Percentiles rank a stretch among this genome's conserved stretches.
Evolutionary conservation across 2,329 filamentous ascomycete species (phyloP).

Genomic region (Ascochyta fabae): DNA sequence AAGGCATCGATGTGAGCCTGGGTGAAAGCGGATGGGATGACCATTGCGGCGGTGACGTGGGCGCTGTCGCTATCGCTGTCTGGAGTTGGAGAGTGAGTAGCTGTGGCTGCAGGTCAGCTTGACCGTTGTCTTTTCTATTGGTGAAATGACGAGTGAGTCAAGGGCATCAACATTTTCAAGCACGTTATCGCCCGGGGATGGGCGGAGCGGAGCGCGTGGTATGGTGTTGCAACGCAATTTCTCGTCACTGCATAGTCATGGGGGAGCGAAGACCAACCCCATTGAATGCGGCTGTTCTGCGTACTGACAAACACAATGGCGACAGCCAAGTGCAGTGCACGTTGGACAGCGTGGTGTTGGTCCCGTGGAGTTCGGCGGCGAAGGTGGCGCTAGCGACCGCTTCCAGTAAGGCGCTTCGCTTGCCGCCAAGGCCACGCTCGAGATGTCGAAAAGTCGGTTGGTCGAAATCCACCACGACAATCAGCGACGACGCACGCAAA

Average conservation of each 20-base stretch:
- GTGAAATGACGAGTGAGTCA: slow-evolving; percentile 15
- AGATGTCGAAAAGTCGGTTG: no score
- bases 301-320: no score
- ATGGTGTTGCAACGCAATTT: background rate
- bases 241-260: no score
- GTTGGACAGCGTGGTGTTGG: slow-evolving; percentile 6
- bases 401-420: slow-evolving; percentile 11
- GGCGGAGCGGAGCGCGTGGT: background rate
- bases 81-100: no score
- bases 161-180: slow-evolving; percentile 14
- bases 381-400: background rate
- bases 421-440: background rate
- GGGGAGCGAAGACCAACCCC: no score
- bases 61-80: no score
- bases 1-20: slow-evolving; percentile 41
- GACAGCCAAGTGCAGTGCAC: background rate
- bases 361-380: background rate
- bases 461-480: slow-evolving; percentile 20
- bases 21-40: slow-evolving; percentile 28
- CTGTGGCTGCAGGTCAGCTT: background rate
- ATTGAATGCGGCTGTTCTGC: no score
- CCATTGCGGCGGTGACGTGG: slow-evolving; percentile 3
- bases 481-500: slow-evolving; percentile 41
- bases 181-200: slow-evolving; percentile 11
- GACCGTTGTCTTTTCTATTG: background rate